phyloP scores from a whole-genome alignment of 2,329 filamentous ascomycete species.

The Cercospora nicotianae region DNA sequence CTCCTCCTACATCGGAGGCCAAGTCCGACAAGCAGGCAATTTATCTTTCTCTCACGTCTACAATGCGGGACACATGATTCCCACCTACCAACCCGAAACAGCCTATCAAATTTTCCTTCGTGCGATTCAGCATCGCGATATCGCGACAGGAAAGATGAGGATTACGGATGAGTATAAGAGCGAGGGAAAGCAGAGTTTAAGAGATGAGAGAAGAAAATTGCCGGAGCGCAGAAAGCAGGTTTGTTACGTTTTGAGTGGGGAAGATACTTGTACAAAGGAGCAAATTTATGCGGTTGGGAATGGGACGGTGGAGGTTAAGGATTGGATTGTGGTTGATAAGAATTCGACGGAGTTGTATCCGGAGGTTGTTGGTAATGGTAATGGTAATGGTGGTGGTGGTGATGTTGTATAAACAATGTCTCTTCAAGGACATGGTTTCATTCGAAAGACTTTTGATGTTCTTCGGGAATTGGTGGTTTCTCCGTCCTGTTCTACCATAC shows the following conservation, averaged over 20 bases:
- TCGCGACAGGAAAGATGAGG: slow-evolving; percentile 42
- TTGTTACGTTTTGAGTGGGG: slow-evolving; percentile 21
- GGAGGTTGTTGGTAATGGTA: slow-evolving; percentile 17
- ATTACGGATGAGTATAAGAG: slow-evolving; percentile 6
- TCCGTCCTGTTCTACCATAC: too few species aligned
- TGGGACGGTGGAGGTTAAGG: slow-evolving; percentile 19
- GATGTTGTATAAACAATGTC: too few species aligned
- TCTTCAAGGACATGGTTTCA: too few species aligned
- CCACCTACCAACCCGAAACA: slow-evolving; percentile 51
- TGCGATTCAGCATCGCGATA: slow-evolving; percentile 48
- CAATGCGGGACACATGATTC: slow-evolving; percentile 45
- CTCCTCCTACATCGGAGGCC: slow-evolving; percentile 23
- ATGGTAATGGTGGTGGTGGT: not conserved
- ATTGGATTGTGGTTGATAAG: slow-evolving; percentile 23
- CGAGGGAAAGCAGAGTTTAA: slow-evolving; percentile 14
- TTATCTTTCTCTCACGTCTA: slow-evolving; percentile 31
- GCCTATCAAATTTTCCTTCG: slow-evolving; percentile 52
- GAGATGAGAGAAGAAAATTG: slow-evolving; percentile 17
- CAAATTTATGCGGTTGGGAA: slow-evolving; percentile 19
- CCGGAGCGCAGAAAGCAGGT: slow-evolving; percentile 22
- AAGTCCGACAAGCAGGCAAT: slow-evolving; percentile 34
- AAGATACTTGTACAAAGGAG: slow-evolving; percentile 20
- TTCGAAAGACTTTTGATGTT: too few species aligned
- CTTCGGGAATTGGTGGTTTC: too few species aligned
- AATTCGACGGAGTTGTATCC: slow-evolving; percentile 22